Base-by-base conservation (phyloP, 2,329 filamentous ascomycete species). In the Talaromyces verruculosus region DNA sequence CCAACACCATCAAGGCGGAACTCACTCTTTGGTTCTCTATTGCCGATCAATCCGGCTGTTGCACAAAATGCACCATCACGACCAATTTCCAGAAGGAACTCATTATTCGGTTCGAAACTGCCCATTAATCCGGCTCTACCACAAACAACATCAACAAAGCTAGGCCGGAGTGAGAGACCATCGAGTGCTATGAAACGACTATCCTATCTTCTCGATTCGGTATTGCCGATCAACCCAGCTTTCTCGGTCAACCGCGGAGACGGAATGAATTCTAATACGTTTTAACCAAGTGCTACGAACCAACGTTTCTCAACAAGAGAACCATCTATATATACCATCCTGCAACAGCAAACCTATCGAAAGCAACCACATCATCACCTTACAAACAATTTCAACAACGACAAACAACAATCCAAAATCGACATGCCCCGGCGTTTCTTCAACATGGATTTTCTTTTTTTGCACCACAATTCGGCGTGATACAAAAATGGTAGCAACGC, bases 191-290 rank as follows among this genome's bases (percentile, higher is more conserved):
- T 57, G 41, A 61, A 51, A 28, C 68, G 69, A 43, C 68, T 70
- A 22, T 68, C 71, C 15, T 73, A 72, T 37, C 72, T 77, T 17
- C 64, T 75, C 8, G 69, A 72, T 45, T 77, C 76, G 6, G 69
- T 70, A 5, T 70, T 78, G 19, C 75, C 75, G 6, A 75, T 77
- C 28, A 77, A 78, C 22, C 75, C 75, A 17, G 71, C 74, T n/a
- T 65, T 61, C 13, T 51, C 58, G 25, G 37, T 66, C 5, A 62
- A 35, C 2, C 53, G 43, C 30, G 61, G 19, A 15, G 53, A 60
- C 22, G 43, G 35, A 22, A 51, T 41, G 25, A 63, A 63, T 37
- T 60, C 57, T 4, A 45, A 30, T 30, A 60, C 39, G 30, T 41
- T 45, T 15, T 60, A 33, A 45, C 1, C 17, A 25, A 25, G 28